Evolutionary conservation across 2,329 filamentous ascomycete genomes (phyloP), one percentile per base, ranked within the genome.

Genomic region (Penicillium sumatraense): DNA sequence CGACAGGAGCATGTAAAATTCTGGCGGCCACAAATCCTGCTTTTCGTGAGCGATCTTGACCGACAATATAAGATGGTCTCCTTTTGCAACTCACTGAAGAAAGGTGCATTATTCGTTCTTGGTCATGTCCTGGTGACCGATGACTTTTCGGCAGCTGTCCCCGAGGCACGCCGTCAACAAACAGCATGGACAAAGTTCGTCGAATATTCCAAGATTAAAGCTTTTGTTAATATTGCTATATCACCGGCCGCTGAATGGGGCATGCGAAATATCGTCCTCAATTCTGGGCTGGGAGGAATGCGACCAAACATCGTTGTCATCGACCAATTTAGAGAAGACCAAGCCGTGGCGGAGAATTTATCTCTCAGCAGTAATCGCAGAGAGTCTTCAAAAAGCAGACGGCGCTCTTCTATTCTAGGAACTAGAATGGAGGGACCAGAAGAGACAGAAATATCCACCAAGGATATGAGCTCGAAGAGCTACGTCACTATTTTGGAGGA

Each of bases 1-100:
- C 87, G 86, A 47, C 90, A 91, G 31, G 91, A 96, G 65, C 91
- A 96, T 69, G 92, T 96, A 72, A 96, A 96, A 68, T 96, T 96
- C 70, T 96, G 92, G 91, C 83, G 91, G 49, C 91, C 91, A 0
- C 91, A 96, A 61, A 93, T 96, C 40, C 83, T 96, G 45, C 80
- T 96, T 0, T 84, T 96, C 50, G 86, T 95, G 60, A 95, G 93
- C 68, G 86, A 95, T 65, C 89, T 91, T 3, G 83, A 91, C n/a
- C 83, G 83, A 5, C 90, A 95, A 69, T 91, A 89, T 50, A 88
- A 90, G 38, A 82, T 96, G 36, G 93, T 96, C 2, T 90, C 93
- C 56, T 96, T 96, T 64, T 96, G 91, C 75, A 96, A 96, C 71
- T 92, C 90, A 0, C 78, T 96, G 70, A 96, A 96, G 71, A 96